Percentiles rank a stretch among this genome's conserved stretches.
Evolutionary conservation across 768 basidiomycete genomes (phyloP).

Genomic region (Rhodotorula diobovata): DNA sequence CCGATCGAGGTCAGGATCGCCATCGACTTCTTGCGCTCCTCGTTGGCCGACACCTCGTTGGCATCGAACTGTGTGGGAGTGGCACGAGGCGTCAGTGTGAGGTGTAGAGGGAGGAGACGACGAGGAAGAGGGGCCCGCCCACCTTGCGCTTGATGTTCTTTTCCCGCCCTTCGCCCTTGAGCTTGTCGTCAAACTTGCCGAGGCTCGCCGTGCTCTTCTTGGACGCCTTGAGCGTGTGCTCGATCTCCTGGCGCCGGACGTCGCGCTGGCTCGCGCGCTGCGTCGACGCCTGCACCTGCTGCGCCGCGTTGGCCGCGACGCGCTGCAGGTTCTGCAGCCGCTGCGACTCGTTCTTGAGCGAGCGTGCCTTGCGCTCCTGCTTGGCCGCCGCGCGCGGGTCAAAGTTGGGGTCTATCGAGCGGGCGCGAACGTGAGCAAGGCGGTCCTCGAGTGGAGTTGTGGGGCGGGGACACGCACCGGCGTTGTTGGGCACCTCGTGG

Average conservation of each 20-base stretch:
- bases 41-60: slow-evolving; percentile 60
- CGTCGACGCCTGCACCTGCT: slow-evolving; percentile 39
- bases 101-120: too few species aligned
- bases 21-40: slow-evolving; percentile 70
- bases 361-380: slow-evolving; percentile 70
- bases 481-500: slow-evolving; percentile 78
- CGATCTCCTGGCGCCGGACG: slow-evolving; percentile 67
- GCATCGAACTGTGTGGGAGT: slow-evolving; percentile 68
- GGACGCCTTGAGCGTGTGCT: slow-evolving; percentile 68
- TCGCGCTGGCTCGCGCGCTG: slow-evolving; percentile 46
- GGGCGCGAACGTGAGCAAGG: not conserved
- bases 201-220: slow-evolving; percentile 86
- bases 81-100: not conserved
- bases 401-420: slow-evolving; percentile 61
- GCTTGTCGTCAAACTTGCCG: slow-evolving; percentile 80
- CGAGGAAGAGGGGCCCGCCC: slow-evolving; percentile 37
- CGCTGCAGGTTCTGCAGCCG: slow-evolving; percentile 66
- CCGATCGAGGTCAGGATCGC: slow-evolving; percentile 70
- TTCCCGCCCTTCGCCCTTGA: slow-evolving; percentile 87
- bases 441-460: too few species aligned
- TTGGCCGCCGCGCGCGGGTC: slow-evolving; percentile 74
- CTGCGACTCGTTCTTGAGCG: slow-evolving; percentile 80
- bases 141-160: slow-evolving; percentile 89
- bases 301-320: slow-evolving; percentile 49
- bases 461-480: slow-evolving; percentile 58